Base-by-base conservation (phyloP, 1,139 yeast species). In the Saccharomyces hybrid region DNA sequence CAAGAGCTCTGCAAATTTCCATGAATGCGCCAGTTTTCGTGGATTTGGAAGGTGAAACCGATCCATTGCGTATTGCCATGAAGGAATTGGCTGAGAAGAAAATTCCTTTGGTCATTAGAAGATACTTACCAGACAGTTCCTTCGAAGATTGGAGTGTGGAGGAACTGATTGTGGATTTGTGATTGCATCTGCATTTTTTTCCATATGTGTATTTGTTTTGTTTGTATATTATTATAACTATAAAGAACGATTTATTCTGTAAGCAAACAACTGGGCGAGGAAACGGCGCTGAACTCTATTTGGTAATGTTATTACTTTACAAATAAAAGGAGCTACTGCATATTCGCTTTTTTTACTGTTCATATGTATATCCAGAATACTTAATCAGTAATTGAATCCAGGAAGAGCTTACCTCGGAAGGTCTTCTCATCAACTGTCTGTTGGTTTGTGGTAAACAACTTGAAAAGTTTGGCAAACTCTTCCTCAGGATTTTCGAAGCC, bases 101-200 rank as follows among this genome's bases (percentile, higher is more conserved):
- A 72, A 90, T 95, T 55, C 99, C 99, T 1, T 78, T 93, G 67
- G 96, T 95, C 50, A 88, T 93, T 54, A 83, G 99, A 78, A 81
- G 99, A 73, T 95, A 90, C 70, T 79, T 93, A 65, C 99, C 99
- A 0, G 99, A 95, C 71, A 97, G 98, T 6, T 84, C 95, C 51
- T 93, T 83, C 67, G 99, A 93, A 73, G 99, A 93, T 71, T 93
- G 99, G 99, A 96, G 97, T 50, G 95, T 97, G 68, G 98, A 93
- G 72, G 99, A 93, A 75, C 80, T 93, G 67, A 90, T 93, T 69
- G 88, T 90, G 58, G 98, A 93, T 70, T 86, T 82, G 66, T 85
- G 75, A 62, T 52, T 26, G 41, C 28, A 52, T 29, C 52, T 53
- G 52, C 47, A 41, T 38, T 23, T 54, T 31, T 14, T 29, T 61